Conservation (phyloP, 257 asterid genomes). For the Osmanthus fragrans region DNA sequence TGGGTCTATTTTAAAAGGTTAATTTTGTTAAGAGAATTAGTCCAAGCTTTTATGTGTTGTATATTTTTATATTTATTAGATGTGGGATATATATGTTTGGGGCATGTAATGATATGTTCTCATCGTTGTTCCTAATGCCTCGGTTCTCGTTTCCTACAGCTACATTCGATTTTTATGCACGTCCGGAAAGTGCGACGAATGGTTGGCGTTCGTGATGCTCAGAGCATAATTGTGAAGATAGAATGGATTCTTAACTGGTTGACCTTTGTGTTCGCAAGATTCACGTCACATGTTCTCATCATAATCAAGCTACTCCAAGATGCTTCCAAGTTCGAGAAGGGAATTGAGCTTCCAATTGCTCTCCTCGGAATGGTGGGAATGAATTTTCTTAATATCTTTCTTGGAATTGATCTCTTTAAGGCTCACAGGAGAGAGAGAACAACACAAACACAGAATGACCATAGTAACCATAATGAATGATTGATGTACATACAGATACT, state of each 20-base stretch:
- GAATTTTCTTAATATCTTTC: conserved; percentile 67
- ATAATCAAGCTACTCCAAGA: conserved; percentile 68
- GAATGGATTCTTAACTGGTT: conserved; percentile 88
- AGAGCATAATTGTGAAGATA: conserved; percentile 54
- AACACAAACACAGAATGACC: conserved; percentile 23
- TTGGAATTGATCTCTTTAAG: conserved; percentile 68
- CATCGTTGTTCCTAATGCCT: conserved; percentile 14
- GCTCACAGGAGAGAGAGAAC: conserved; percentile 62
- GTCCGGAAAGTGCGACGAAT: conserved; percentile 69
- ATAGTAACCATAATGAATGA: conserved; percentile 47
- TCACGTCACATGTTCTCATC: conserved; percentile 64
- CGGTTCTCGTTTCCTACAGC: conserved; percentile 37
- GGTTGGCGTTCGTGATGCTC: conserved; percentile 72
- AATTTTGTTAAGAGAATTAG: no score
- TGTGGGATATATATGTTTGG: background rate
- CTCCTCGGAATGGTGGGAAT: conserved; percentile 90
- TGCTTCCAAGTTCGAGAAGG: conserved; percentile 71
- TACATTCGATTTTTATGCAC: conserved; percentile 78
- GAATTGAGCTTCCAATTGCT: conserved; percentile 85
- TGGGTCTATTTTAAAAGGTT: no score
- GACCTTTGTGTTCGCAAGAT: conserved; percentile 61
- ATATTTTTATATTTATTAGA: no score
- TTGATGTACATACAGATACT: background rate
- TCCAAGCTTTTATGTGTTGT: no score
- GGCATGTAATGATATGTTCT: background rate